Percentiles rank a stretch among this genome's conserved stretches.
Evolutionary conservation across 495 filamentous ascomycete genomes (phyloP).

Genomic region (Cercophora newfieldiana): DNA sequence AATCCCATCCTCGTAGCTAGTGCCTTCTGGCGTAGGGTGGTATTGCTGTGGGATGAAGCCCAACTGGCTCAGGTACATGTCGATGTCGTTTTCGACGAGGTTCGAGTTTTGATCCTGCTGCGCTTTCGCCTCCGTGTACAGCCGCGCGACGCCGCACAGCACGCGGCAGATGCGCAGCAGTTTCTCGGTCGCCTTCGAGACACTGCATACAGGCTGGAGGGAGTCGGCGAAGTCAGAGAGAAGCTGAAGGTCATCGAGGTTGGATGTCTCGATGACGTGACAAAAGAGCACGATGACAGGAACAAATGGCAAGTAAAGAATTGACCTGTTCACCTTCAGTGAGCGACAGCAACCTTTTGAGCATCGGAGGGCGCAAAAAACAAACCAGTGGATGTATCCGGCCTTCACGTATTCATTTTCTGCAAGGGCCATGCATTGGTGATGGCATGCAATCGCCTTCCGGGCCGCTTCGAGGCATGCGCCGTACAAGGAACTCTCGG

Average conservation of each 20-base stretch:
- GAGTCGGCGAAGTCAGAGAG: slow-evolving; percentile 60
- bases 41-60: slow-evolving; percentile 55
- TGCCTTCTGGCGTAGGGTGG: not conserved
- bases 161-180: slow-evolving; percentile 62
- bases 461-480: slow-evolving; percentile 64
- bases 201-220: slow-evolving; percentile 49
- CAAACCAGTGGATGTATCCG: slow-evolving; percentile 65
- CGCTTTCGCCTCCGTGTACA: slow-evolving; percentile 62
- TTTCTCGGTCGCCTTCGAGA: slow-evolving; percentile 59
- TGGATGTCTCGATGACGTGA: slow-evolving; percentile 58
- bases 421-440: slow-evolving; percentile 53
- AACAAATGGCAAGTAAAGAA: slow-evolving; percentile 66
- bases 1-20: slow-evolving; percentile 1
- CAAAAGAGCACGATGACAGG: slow-evolving; percentile 73
- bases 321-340: slow-evolving; percentile 48
- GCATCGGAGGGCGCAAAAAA: not conserved
- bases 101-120: slow-evolving; percentile 48
- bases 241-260: slow-evolving; percentile 48
- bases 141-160: slow-evolving; percentile 59
- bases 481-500: slow-evolving; percentile 51
- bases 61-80: slow-evolving; percentile 63
- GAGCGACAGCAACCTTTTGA: not conserved
- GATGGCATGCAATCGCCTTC: slow-evolving; percentile 53
- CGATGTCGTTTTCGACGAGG: slow-evolving; percentile 60
- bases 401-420: slow-evolving; percentile 48